Conservation (phyloP, 2,329 filamentous ascomycete species). For the Cladophialophora bantiana region DNA sequence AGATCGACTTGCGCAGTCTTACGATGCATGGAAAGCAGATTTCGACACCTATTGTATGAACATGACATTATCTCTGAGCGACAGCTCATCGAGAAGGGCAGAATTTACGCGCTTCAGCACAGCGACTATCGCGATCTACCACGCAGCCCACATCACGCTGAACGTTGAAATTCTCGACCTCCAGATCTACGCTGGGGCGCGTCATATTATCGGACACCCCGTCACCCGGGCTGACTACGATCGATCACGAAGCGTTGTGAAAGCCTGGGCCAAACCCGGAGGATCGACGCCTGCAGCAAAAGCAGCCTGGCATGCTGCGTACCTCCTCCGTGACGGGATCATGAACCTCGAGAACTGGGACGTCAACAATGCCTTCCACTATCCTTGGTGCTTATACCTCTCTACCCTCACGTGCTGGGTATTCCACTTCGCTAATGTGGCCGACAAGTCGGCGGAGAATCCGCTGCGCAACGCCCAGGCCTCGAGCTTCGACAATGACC, state of each 20-base stretch:
- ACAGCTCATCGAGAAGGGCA: constrained; percentile 34
- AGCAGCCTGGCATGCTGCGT: constrained; percentile 63
- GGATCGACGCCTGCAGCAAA: too few species aligned
- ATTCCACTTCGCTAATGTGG: constrained; percentile 62
- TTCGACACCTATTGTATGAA: constrained; percentile 61
- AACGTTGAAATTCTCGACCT: constrained; percentile 67
- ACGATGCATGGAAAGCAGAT: constrained; percentile 65
- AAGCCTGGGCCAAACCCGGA: constrained; percentile 54
- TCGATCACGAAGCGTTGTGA: constrained; percentile 60
- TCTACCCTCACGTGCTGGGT: constrained; percentile 66
- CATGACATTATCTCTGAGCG: constrained; percentile 46
- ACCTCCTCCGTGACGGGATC: constrained; percentile 59
- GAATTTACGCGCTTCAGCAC: constrained; percentile 59
- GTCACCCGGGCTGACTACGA: constrained; percentile 60
- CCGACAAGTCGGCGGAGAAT: constrained; percentile 55
- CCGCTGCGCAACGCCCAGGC: too few species aligned
- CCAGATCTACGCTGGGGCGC: constrained; percentile 67
- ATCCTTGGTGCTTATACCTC: constrained; percentile 68
- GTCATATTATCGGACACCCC: constrained; percentile 64
- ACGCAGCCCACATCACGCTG: constrained; percentile 64
- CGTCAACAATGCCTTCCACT: constrained; percentile 64
- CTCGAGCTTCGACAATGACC: constrained; percentile 43
- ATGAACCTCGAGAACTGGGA: constrained; percentile 60
- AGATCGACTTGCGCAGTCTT: constrained; percentile 59
- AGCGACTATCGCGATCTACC: constrained; percentile 64